Conservation (phyloP, 2,329 filamentous ascomycete species). For the Neonectria hederae region DNA sequence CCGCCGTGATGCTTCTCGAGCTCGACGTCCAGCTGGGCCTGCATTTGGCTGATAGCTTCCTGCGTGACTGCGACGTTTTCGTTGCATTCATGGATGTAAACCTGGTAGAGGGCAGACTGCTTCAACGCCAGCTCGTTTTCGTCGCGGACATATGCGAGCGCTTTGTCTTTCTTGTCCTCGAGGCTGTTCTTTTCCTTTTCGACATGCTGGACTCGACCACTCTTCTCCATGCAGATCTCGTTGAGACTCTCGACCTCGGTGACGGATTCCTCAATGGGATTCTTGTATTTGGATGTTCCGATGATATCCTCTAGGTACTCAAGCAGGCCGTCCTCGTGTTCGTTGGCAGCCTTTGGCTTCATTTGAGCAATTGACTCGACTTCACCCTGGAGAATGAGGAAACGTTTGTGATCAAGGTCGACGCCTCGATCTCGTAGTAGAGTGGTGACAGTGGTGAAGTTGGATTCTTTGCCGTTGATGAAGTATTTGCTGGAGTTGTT, state of each 20-base stretch:
- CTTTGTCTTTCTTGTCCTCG: conserved; percentile 97
- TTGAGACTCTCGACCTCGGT: conserved; percentile 91
- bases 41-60: conserved; percentile 91
- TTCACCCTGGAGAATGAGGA: conserved; percentile 95
- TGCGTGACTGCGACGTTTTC: conserved; percentile 90
- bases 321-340: conserved; percentile 94
- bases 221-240: conserved; percentile 95
- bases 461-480: conserved; percentile 89
- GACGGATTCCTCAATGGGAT: conserved; percentile 93
- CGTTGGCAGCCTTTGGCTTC: conserved; percentile 94
- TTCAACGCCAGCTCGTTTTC: conserved; percentile 93
- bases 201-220: conserved; percentile 92
- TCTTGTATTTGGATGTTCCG: conserved; percentile 97
- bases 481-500: conserved; percentile 99
- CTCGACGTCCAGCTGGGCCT: conserved; percentile 85
- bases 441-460: conserved; percentile 90
- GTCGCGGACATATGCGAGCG: conserved; percentile 85
- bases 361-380: conserved; percentile 99
- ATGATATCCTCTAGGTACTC: conserved; percentile 99
- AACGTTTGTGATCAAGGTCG: conserved; percentile 97
- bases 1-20: conserved; percentile 91
- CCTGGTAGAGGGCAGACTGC: conserved; percentile 90
- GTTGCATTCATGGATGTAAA: conserved; percentile 87
- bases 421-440: conserved; percentile 88
- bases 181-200: conserved; percentile 95